Evolutionary conservation across 345 rosid species (phyloP).

Genomic region (Lumnitzera littorea): DNA sequence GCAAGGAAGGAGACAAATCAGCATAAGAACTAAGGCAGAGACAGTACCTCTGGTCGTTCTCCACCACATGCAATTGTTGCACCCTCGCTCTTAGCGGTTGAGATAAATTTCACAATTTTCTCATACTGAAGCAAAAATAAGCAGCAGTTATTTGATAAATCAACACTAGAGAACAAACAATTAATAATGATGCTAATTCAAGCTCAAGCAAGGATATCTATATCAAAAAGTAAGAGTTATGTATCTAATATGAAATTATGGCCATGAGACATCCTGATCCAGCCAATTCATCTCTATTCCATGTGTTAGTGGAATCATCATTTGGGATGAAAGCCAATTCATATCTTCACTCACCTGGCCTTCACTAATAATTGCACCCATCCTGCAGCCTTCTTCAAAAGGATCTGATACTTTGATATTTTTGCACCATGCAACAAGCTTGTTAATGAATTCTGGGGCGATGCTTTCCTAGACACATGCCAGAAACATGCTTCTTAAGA

Average conservation of each 20-base stretch:
- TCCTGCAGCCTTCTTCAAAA: constrained; percentile 84
- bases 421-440: constrained; percentile 69
- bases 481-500: too few relatives aligned
- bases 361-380: constrained; percentile 83
- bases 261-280: too few relatives aligned
- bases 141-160: background rate
- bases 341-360: constrained; percentile 51
- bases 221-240: background rate
- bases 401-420: constrained; percentile 90
- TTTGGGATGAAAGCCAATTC: background rate
- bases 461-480: constrained; percentile 48
- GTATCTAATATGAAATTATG: constrained; percentile 5
- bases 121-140: constrained; percentile 49
- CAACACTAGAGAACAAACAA: constrained; percentile 1
- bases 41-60: constrained; percentile 60
- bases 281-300: too few relatives aligned
- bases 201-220: too few relatives aligned
- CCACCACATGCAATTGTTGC: constrained; percentile 84
- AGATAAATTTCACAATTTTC: constrained; percentile 59
- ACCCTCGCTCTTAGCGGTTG: constrained; percentile 87
- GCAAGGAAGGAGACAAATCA: background rate
- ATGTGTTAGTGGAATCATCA: too few relatives aligned
- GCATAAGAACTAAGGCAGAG: background rate
- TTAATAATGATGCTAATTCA: background rate
- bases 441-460: constrained; percentile 59